Evolutionary conservation across 148 eudicot species (phyloP).

Genomic region (Drosera capensis): DNA sequence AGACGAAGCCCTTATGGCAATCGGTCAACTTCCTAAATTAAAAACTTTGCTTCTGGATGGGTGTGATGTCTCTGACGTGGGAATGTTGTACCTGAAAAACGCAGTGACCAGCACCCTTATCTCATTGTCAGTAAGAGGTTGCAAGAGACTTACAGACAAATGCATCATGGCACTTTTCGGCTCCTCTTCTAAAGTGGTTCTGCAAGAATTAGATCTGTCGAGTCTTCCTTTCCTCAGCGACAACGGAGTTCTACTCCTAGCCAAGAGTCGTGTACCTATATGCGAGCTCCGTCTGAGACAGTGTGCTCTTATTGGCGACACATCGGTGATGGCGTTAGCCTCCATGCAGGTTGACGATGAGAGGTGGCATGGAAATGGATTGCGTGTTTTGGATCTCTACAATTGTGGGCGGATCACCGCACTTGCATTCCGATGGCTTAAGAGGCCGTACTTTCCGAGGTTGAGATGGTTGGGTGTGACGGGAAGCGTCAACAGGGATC

Average conservation of each 20-base stretch:
- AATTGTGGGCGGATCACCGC: conserved; percentile 82
- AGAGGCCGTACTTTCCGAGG: conserved; percentile 86
- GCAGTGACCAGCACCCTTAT: conserved; percentile 34
- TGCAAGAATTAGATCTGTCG: conserved; percentile 78
- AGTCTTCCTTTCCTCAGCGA: conserved; percentile 76
- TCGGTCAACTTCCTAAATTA: conserved; percentile 41
- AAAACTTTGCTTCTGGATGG: conserved; percentile 64
- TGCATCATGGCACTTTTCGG: conserved; percentile 57
- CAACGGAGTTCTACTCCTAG: conserved; percentile 55
- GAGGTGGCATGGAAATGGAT: conserved; percentile 62
- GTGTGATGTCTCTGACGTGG: conserved; percentile 67
- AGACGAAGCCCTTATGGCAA: conserved; percentile 64
- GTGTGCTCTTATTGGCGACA: conserved; percentile 81
- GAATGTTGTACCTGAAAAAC: conserved; percentile 45
- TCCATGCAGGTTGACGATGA: conserved; percentile 74
- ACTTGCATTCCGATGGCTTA: conserved; percentile 72
- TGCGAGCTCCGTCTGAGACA: conserved; percentile 81
- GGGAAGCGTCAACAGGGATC: conserved; percentile 52
- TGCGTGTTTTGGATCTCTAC: conserved; percentile 67
- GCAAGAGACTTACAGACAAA: conserved; percentile 83
- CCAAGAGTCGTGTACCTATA: conserved; percentile 49
- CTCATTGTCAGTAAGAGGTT: conserved; percentile 68
- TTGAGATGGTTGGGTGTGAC: conserved; percentile 85
- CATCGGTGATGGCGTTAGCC: conserved; percentile 81
- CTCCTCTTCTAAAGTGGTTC: conserved; percentile 26